Evolutionary conservation across 257 asterid genomes (phyloP).

Genomic region (Fraxinus anomala): DNA sequence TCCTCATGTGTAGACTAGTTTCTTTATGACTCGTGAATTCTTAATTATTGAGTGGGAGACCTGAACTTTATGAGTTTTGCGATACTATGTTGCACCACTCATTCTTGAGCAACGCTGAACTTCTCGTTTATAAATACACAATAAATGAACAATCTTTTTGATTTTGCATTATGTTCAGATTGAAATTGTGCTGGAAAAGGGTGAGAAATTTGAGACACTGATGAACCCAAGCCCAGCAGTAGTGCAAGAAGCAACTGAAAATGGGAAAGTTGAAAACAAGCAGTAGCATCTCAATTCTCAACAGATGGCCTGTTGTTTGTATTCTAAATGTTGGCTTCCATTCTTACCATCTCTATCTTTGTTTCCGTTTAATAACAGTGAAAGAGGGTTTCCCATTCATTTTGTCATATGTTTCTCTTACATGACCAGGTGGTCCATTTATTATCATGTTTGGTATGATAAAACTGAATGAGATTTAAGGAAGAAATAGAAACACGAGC

Average conservation of each 20-base stretch:
- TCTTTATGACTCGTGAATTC: not conserved
- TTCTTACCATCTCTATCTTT: conserved; percentile 4
- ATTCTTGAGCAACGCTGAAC: not conserved
- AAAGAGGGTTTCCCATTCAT: not conserved
- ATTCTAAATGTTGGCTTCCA: conserved; percentile 12
- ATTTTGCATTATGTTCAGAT: conserved; percentile 36
- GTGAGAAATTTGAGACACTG: conserved; percentile 73
- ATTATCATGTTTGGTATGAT: not conserved
- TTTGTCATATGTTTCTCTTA: not conserved
- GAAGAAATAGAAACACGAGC: not conserved
- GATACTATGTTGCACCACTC: not conserved
- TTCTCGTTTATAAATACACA: not conserved
- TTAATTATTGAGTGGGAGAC: too few species aligned
- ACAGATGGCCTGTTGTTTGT: not conserved
- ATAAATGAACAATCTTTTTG: not conserved
- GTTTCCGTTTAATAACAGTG: conserved; percentile 33
- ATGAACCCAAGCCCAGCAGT: conserved; percentile 45
- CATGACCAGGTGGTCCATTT: not conserved
- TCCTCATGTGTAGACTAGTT: not conserved
- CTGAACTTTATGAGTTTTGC: not conserved
- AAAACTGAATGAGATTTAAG: not conserved
- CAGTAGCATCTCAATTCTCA: conserved; percentile 23
- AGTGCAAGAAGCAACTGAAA: conserved; percentile 37
- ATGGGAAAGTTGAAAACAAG: conserved; percentile 44
- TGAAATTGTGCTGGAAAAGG: conserved; percentile 78